Percentiles rank a stretch among this genome's conserved stretches.
These are phyloP conservation scores for Ulmus americana DNA, from an alignment of 331 rosid species.

Conservation along the genomic window DNA sequence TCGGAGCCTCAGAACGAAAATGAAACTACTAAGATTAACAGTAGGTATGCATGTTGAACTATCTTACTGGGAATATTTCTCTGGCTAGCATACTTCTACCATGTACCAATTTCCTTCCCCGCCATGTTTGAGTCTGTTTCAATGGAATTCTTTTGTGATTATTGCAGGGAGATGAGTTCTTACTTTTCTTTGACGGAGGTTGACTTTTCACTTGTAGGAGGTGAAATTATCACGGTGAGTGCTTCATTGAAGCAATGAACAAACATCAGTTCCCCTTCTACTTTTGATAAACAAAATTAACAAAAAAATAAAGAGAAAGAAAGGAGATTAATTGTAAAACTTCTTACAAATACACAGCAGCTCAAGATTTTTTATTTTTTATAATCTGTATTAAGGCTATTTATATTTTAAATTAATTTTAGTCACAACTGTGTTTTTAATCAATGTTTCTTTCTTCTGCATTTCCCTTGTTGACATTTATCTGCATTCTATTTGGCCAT, in stretches of 20 bases:
- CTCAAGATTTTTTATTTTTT: too few relatives aligned
- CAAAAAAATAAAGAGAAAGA: too few relatives aligned
- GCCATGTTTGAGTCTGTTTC: conserved; percentile 10
- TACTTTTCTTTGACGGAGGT: conserved; percentile 55
- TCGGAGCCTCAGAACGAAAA: conserved; percentile 32
- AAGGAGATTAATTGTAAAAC: too few relatives aligned
- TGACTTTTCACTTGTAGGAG: conserved; percentile 64
- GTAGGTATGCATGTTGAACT: conserved; percentile 30
- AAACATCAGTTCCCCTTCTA: background rate
- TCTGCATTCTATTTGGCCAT: too few relatives aligned
- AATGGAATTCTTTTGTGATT: conserved; percentile 18
- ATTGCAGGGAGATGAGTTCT: conserved; percentile 48
- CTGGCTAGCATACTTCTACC: background rate
- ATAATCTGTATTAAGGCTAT: background rate
- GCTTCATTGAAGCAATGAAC: conserved; percentile 10
- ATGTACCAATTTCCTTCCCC: background rate
- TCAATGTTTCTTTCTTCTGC: background rate
- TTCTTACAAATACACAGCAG: too few relatives aligned
- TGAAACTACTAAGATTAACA: conserved; percentile 21
- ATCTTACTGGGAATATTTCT: background rate
- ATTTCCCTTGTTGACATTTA: background rate
- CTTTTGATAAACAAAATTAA: too few relatives aligned
- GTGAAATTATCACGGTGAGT: conserved; percentile 70
- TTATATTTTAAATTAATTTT: background rate
- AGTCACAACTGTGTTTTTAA: background rate